Evolutionary conservation across 495 filamentous ascomycete species (phyloP).

Genomic region (Xylaria telfairii): DNA sequence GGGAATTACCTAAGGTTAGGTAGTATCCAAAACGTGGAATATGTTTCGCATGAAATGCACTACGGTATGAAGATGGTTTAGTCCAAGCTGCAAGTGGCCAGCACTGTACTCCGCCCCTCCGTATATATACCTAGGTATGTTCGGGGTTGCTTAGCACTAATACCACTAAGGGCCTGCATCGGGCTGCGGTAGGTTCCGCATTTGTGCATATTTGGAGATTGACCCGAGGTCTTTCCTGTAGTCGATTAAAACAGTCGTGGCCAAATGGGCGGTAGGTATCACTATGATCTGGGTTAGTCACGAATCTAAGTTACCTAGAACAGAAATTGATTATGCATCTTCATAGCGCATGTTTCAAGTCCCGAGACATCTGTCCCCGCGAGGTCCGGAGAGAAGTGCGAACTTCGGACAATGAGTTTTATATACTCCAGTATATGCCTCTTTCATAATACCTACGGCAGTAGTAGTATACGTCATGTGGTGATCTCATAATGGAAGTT

Average conservation of each 20-base stretch:
- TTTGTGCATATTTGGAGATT: neutral
- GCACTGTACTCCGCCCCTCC: too few relatives aligned
- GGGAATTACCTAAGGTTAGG: too few relatives aligned
- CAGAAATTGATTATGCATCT: neutral
- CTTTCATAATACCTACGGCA: neutral
- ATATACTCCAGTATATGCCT: neutral
- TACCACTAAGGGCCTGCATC: neutral
- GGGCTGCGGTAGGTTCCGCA: neutral
- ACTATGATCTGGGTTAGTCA: too few relatives aligned
- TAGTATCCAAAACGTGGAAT: too few relatives aligned
- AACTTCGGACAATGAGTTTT: constrained; percentile 11
- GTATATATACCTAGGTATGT: too few relatives aligned
- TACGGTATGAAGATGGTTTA: neutral
- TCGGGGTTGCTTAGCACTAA: neutral
- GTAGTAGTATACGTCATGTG: too few relatives aligned
- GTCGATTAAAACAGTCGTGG: neutral
- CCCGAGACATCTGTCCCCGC: neutral
- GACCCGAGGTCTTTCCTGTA: neutral
- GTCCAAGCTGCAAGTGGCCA: neutral
- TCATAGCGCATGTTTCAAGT: neutral
- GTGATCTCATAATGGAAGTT: neutral
- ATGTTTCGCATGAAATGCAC: too few relatives aligned
- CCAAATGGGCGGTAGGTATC: neutral
- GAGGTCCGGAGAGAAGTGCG: constrained; percentile 2
- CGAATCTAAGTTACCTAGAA: too few relatives aligned